A percentile compares a stretch with the other conserved stretches of the same genome.
Conservation (phyloP, 2,329 filamentous ascomycete genomes). For the Thermothelomyces thermophilus region DNA sequence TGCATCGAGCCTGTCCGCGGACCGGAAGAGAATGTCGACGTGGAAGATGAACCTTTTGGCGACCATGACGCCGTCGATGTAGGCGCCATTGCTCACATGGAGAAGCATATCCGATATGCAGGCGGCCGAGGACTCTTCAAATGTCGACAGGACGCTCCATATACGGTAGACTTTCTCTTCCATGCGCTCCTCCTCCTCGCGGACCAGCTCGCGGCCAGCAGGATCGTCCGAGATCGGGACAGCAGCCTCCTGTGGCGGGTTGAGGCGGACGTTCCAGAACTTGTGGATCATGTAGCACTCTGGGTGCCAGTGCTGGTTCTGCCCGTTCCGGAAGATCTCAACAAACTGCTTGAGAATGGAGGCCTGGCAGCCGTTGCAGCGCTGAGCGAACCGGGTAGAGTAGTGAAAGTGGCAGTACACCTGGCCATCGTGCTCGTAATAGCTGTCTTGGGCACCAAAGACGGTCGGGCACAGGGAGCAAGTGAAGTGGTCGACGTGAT, state of each 20-base stretch:
- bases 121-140: constrained; percentile 94
- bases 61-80: constrained; percentile 88
- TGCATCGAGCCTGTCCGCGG: constrained; percentile 76
- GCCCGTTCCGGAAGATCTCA: constrained; percentile 94
- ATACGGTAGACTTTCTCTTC: constrained; percentile 97
- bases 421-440: constrained; percentile 94
- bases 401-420: constrained; percentile 99
- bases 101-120: constrained; percentile 99
- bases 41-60: constrained; percentile 96
- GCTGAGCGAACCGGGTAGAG: constrained; percentile 91
- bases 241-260: constrained; percentile 49
- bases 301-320: constrained; percentile 98
- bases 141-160: constrained; percentile 94
- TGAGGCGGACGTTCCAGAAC: constrained; percentile 95
- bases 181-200: constrained; percentile 84
- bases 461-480: constrained; percentile 95
- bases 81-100: constrained; percentile 95
- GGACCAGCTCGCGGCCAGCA: constrained; percentile 67
- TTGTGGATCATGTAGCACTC: constrained; percentile 99
- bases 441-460: constrained; percentile 97
- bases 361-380: constrained; percentile 94
- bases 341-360: constrained; percentile 98
- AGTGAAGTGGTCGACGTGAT: constrained; percentile 98
- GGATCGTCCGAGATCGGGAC: constrained; percentile 43
- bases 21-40: constrained; percentile 85